phyloP scores from a whole-genome alignment of 2,329 filamentous ascomycete species.

The Apiospora phragmitis region DNA sequence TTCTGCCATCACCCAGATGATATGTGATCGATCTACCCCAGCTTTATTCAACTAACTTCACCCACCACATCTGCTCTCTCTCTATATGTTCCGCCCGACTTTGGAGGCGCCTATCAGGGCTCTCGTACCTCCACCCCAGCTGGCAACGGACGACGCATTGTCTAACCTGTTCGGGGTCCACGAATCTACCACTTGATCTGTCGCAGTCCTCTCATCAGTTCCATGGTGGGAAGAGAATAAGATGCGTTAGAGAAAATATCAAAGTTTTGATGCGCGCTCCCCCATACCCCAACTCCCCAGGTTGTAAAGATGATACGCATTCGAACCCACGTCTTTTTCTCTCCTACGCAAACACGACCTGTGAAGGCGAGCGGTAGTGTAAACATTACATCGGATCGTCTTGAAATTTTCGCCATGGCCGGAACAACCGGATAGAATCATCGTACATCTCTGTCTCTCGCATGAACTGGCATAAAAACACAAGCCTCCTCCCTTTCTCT shows the following conservation, averaged over 20 bases:
- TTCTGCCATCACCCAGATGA: neutral
- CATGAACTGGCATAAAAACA: neutral
- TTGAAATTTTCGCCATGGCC: neutral
- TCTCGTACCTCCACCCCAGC: neutral
- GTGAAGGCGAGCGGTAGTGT: neutral
- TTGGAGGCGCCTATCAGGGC: neutral
- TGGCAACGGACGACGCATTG: neutral
- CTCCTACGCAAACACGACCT: neutral
- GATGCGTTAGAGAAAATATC: neutral
- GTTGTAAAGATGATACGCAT: neutral
- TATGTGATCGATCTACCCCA: neutral
- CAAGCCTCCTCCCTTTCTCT: neutral
- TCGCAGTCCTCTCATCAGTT: neutral
- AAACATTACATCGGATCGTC: slow-evolving; percentile 6
- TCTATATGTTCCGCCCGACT: neutral
- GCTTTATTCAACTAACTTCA: neutral
- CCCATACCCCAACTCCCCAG: neutral
- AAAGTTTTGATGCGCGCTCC: neutral
- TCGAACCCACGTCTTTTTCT: neutral
- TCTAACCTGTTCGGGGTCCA: neutral
- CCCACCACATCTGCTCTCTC: neutral
- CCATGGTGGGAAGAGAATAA: neutral
- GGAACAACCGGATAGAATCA: neutral
- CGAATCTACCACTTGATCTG: neutral
- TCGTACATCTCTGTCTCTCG: neutral